These are phyloP conservation scores for Bipolaris cookei DNA, from an alignment of 2,329 filamentous ascomycete genomes.

Conservation along the genomic window DNA sequence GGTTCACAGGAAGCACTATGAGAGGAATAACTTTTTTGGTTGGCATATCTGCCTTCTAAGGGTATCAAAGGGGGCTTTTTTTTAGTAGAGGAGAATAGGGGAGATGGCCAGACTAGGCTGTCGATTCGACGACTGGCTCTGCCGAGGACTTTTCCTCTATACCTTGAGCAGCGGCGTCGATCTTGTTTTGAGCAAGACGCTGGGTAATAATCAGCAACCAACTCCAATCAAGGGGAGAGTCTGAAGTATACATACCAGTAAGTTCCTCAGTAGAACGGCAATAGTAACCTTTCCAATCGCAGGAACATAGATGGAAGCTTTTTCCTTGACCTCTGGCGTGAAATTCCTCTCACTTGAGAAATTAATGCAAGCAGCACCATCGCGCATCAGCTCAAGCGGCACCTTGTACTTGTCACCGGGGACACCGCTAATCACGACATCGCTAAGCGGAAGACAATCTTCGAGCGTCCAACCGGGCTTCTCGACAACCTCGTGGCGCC, in stretches of 20 bases:
- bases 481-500: conserved; percentile 84
- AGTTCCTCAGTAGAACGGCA: conserved; percentile 84
- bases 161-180: conserved; percentile 40
- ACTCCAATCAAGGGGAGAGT: neutral
- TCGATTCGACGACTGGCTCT: conserved; percentile 25
- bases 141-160: conserved; percentile 25
- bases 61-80: conserved; percentile 30
- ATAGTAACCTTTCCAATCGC: conserved; percentile 98
- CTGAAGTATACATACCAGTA: conserved; percentile 69
- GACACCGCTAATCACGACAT: conserved; percentile 94
- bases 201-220: conserved; percentile 31
- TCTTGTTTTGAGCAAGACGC: conserved; percentile 55
- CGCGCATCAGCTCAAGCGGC: conserved; percentile 78
- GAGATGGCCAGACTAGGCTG: conserved; percentile 3
- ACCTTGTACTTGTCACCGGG: conserved; percentile 90
- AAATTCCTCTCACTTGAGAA: conserved; percentile 98
- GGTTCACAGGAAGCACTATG: neutral
- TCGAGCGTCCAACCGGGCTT: conserved; percentile 80
- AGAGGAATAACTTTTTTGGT: conserved; percentile 19
- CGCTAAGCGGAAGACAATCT: conserved; percentile 83
- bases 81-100: neutral
- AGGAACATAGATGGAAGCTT: conserved; percentile 94
- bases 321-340: conserved; percentile 86
- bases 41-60: conserved; percentile 32
- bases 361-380: conserved; percentile 98